These are phyloP conservation scores for Sugiyamaella valdiviana DNA, from an alignment of 805 yeast species.

Conservation along the genomic window DNA sequence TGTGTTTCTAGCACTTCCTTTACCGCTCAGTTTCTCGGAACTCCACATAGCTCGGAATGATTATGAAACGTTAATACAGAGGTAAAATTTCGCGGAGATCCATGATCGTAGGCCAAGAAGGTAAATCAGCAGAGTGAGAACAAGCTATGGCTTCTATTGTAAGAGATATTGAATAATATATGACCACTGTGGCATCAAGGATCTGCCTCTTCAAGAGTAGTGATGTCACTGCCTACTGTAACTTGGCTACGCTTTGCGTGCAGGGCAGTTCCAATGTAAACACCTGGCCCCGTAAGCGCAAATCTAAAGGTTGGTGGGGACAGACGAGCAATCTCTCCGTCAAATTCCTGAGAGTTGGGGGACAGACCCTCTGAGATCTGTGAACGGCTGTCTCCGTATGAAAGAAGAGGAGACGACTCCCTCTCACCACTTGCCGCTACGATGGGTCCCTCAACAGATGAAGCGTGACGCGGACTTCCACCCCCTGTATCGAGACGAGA, in stretches of 20 bases:
- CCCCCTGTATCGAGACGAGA: not conserved
- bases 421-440: not conserved
- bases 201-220: no score
- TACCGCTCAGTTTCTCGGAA: no score
- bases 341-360: not conserved
- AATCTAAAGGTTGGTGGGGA: not conserved
- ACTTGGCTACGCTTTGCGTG: constrained; percentile 1
- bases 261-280: constrained; percentile 3
- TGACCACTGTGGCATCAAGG: no score
- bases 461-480: not conserved
- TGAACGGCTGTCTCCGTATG: not conserved
- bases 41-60: no score
- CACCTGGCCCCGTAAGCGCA: constrained; percentile 5
- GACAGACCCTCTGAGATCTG: not conserved
- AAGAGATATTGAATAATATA: no score
- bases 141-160: no score
- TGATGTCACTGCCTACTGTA: not conserved
- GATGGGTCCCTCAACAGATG: not conserved
- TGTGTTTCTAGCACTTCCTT: no score
- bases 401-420: not conserved
- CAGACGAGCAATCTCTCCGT: not conserved
- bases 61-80: no score
- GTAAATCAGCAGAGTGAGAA: no score
- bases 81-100: no score
- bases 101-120: no score